These are phyloP conservation scores for Calonectria pauciramosa DNA, from an alignment of 2,329 filamentous ascomycete genomes.

Conservation along the genomic window DNA sequence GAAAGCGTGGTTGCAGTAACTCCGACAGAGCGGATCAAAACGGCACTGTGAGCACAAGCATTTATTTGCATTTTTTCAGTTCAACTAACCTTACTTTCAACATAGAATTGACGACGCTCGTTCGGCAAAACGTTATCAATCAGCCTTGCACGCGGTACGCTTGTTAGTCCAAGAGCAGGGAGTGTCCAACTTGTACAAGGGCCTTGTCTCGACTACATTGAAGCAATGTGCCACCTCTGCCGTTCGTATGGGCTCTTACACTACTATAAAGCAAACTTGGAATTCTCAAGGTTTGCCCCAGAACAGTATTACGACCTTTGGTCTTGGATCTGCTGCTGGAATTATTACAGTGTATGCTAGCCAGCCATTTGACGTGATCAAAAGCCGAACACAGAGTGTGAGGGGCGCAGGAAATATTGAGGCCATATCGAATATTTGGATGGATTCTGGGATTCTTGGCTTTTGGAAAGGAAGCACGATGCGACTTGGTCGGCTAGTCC, in stretches of 20 bases:
- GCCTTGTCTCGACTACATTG: background rate
- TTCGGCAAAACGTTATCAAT: background rate
- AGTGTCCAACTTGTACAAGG: background rate
- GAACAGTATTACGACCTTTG: background rate
- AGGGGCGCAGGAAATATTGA: background rate
- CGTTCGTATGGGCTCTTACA: background rate
- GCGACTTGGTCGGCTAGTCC: background rate
- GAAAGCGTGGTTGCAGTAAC: background rate
- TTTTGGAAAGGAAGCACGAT: background rate
- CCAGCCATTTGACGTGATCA: background rate
- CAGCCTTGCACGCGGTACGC: background rate
- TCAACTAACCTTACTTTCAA: background rate
- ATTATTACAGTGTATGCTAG: background rate
- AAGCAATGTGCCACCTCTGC: background rate
- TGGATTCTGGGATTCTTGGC: background rate
- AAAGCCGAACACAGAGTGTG: background rate
- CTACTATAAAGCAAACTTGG: background rate
- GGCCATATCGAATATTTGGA: background rate
- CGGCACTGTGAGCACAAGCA: background rate
- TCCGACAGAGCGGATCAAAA: background rate
- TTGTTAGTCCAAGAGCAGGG: background rate
- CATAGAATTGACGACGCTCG: background rate
- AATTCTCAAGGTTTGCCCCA: background rate
- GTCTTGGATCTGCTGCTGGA: background rate
- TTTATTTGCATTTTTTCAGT: background rate